Conservation (phyloP, 768 basidiomycete species). For the Lactarius sanguifluus region DNA sequence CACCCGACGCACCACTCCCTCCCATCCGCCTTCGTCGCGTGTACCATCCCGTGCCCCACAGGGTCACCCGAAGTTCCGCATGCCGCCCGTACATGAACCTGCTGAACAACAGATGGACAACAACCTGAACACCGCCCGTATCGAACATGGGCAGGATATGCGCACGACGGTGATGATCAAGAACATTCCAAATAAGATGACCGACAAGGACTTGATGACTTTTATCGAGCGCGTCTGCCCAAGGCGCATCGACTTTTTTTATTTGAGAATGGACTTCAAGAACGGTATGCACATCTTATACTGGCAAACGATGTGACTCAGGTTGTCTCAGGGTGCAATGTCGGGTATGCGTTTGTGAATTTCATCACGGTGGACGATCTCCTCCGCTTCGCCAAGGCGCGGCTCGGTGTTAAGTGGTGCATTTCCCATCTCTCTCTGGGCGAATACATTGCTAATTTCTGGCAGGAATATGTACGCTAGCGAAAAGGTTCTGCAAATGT, state of each 20-base stretch:
- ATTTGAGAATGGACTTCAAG: constrained; percentile 82
- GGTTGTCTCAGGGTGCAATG: constrained; percentile 59
- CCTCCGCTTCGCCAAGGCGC: constrained; percentile 67
- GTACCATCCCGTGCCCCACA: constrained; percentile 31
- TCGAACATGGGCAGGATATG: constrained; percentile 76
- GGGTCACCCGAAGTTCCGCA: constrained; percentile 16
- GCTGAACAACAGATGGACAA: constrained; percentile 45
- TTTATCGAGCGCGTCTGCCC: constrained; percentile 73
- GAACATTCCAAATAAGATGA: constrained; percentile 93
- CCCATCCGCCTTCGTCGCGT: constrained; percentile 23
- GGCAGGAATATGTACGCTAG: constrained; percentile 88
- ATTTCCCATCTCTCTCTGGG: constrained; percentile 29
- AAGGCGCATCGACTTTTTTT: constrained; percentile 82
- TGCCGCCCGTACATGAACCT: constrained; percentile 17
- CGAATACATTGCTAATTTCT: not conserved
- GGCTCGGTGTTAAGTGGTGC: constrained; percentile 81
- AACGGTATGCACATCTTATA: constrained; percentile 51
- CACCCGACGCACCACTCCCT: constrained; percentile 15
- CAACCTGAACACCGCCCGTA: constrained; percentile 63
- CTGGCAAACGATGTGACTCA: constrained; percentile 4
- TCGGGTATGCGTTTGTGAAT: constrained; percentile 87
- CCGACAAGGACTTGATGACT: constrained; percentile 63
- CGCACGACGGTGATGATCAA: constrained; percentile 88
- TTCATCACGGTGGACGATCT: constrained; percentile 80
- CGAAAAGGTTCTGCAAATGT: constrained; percentile 88